Evolutionary conservation across 176 grass and related monocot species (phyloP), one percentile per base, ranked within the genome.

Genomic region (Triticum dicoccoides): DNA sequence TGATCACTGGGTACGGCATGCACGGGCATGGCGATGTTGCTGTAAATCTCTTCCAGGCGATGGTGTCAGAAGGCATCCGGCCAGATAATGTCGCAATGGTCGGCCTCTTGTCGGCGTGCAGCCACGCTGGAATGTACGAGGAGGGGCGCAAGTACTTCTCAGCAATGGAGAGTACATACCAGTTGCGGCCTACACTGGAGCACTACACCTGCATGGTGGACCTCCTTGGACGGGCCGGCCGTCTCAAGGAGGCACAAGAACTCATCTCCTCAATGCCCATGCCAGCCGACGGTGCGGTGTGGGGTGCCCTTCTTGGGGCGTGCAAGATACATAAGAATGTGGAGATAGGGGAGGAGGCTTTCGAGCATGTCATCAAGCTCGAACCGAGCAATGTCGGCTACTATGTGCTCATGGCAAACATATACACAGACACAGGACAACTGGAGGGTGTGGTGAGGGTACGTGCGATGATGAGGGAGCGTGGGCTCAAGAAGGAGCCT

Each of bases 121-220:
- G 88, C 88, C 91, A 95, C 27, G 81, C 84, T 3, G 93, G 93
- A 9, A 33, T 95, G 86, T 79, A 88, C 9, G 25, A 90, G 14
- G 76, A 92, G 65, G 93, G 91, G 8, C 82, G 79, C 65, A 80
- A 42, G 83, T 89, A 95, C 61, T 95, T 92, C 84, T 82, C 86
- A 11, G n/a, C 77, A 42, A 92, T 92, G 84, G 52, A 89, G 81
- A 69, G 17, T n/a, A 1, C 34, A 47, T 87, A 91, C 82, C 58
- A 85, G 3, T 6, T 95, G 12, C 47, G 24, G 6, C 86, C 80
- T 20, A 83, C 65, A 0, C 11, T 86, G 83, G 91, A 91, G 52
- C 93, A 95, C 84, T 91, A 92, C 47, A 90, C 91, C 8, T 95
- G 93, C 91, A 89, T 92, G 84, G 93, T 95, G 0, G 91, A 95